Evolutionary conservation across 148 eudicot genomes (phyloP).

Genomic region (Dysphania ambrosioides): DNA sequence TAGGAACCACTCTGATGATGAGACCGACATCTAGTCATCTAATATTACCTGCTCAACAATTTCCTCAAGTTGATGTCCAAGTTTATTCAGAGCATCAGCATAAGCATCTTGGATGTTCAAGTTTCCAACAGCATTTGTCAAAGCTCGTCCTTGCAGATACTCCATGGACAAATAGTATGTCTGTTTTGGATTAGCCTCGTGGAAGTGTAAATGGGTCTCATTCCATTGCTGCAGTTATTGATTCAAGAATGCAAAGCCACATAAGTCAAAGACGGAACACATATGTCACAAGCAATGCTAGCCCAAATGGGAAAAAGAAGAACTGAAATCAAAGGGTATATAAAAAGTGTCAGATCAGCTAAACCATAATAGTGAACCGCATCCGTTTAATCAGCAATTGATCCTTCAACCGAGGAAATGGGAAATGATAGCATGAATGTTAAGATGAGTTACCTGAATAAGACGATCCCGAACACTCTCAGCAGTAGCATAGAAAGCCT

Average conservation of each 20-base stretch:
- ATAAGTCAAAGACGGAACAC: conserved; percentile 16
- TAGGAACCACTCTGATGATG: background rate
- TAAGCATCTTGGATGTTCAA: conserved; percentile 78
- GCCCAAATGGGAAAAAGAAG: background rate
- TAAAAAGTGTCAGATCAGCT: too few species aligned
- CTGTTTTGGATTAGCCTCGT: conserved; percentile 85
- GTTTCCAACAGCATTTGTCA: conserved; percentile 94
- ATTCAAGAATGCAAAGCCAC: conserved; percentile 11
- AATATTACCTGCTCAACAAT: conserved; percentile 66
- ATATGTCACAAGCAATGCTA: background rate
- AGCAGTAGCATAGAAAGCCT: conserved; percentile 94
- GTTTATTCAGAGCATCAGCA: conserved; percentile 75
- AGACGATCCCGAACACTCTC: conserved; percentile 95
- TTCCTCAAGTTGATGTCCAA: conserved; percentile 92
- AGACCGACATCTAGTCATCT: background rate
- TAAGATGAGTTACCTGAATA: conserved; percentile 44
- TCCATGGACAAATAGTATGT: conserved; percentile 99
- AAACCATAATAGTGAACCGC: too few species aligned
- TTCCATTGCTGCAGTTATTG: conserved; percentile 88
- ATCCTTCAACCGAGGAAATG: background rate
- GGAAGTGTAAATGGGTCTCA: conserved; percentile 81
- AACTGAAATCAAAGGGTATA: too few species aligned
- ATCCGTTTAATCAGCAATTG: background rate
- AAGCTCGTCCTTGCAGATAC: conserved; percentile 94
- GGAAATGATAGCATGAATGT: background rate